phyloP scores from a whole-genome alignment of 1,284 basidiomycete species.

The Moesziomyces parantarcticus region DNA sequence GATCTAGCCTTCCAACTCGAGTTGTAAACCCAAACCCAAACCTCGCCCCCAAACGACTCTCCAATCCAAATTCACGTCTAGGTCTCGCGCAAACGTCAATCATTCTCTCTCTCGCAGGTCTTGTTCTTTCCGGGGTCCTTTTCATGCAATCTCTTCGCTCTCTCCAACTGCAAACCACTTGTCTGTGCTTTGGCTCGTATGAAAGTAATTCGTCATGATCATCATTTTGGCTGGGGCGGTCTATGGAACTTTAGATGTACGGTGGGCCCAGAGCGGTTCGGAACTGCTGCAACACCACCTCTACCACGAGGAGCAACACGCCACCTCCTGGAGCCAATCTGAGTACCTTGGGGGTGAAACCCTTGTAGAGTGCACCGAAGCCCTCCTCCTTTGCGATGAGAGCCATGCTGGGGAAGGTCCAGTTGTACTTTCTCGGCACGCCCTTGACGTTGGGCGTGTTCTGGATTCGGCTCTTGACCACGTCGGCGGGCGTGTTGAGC shows the following conservation, averaged over 20 bases:
- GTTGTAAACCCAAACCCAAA: too few relatives aligned
- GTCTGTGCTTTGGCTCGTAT: too few relatives aligned
- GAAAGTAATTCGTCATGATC: too few relatives aligned
- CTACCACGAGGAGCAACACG: slow-evolving; percentile 78
- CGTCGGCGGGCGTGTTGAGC: slow-evolving; percentile 84
- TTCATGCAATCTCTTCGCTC: too few relatives aligned
- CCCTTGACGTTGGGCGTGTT: slow-evolving; percentile 71
- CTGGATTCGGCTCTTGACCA: slow-evolving; percentile 96
- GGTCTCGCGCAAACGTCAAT: too few relatives aligned
- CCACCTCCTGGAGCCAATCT: slow-evolving; percentile 93
- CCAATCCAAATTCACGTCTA: too few relatives aligned
- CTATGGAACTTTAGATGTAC: slow-evolving; percentile 37
- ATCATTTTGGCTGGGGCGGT: too few relatives aligned
- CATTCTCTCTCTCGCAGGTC: too few relatives aligned
- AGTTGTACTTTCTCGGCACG: slow-evolving; percentile 81
- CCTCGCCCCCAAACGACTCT: too few relatives aligned
- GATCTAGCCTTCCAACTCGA: slow-evolving; percentile 30
- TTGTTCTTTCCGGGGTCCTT: too few relatives aligned
- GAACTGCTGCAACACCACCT: slow-evolving; percentile 57
- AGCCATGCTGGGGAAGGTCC: slow-evolving; percentile 77
- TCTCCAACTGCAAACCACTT: too few relatives aligned
- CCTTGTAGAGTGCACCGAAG: slow-evolving; percentile 89
- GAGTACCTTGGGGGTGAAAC: slow-evolving; percentile 76
- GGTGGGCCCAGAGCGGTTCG: slow-evolving; percentile 59
- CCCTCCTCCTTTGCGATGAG: slow-evolving; percentile 92